Evolutionary conservation across 257 asterid genomes (phyloP), one percentile per base, ranked within the genome.

Genomic region (Solanum chilense): DNA sequence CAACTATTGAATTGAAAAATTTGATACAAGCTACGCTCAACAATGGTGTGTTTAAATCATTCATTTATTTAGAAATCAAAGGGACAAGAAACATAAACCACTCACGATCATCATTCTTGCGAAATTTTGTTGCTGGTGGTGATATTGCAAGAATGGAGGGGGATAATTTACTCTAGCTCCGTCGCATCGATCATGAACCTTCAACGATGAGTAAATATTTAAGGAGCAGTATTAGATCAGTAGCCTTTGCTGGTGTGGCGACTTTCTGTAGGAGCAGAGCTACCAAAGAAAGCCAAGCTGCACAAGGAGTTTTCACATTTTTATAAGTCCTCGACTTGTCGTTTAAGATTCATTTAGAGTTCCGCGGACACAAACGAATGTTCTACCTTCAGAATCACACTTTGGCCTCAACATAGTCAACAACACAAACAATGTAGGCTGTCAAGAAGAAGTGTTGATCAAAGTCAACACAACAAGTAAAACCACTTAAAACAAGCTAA

Each of bases 231-330:
- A 6, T 56, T 16, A 56, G n/a, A 56, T 56, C n/a, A 56, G 10
- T 23, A 6, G 0, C n/a, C 62, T 16, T 56, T 18, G n/a, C 0
- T 3, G n/a, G 0, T 56, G 62, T 18, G 10, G 62, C 4, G 2
- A 9, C 10, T 56, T n/a, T 56, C n/a, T 56, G n/a, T 1, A 56
- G 11, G 11, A 56, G n/a, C n/a, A 18, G n/a, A 16, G 1, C n/a
- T 56, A 56, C 11, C 62, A 6, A 56, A 56, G n/a, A 1, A 18
- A 56, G 62, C 62, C 62, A 16, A 56, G 62, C 11, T 2, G 0
- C n/a, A 16, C 18, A 16, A 52, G n/a, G 23, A 56, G n/a, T 18
- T 18, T 16, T 56, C n/a, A 56, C 4, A 56, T 56, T 56, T 56
- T 56, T 56, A 0, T 1, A 18, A 56, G n/a, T 56, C 11, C n/a